Evolutionary conservation across 495 filamentous ascomycete species (phyloP).

Genomic region (Tuber aestivum): DNA sequence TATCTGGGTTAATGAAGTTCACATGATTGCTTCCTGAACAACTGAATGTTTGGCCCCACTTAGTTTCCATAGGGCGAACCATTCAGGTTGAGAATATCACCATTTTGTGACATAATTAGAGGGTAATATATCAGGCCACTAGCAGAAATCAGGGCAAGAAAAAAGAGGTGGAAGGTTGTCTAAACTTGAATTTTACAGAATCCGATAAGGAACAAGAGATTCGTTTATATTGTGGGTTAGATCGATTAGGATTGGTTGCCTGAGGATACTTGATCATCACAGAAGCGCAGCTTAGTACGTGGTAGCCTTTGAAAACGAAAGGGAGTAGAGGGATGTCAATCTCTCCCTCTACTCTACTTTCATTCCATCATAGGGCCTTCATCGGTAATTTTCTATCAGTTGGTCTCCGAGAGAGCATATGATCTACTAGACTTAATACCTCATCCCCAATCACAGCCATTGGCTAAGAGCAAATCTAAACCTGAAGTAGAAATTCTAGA

Average conservation of each 20-base stretch:
- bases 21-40: neutral
- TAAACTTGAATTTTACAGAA: neutral
- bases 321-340: no score
- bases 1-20: neutral
- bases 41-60: neutral
- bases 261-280: no score
- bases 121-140: neutral
- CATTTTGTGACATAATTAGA: neutral
- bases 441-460: no score
- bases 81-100: neutral
- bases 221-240: neutral
- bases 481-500: no score
- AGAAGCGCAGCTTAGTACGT: no score
- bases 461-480: no score
- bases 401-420: no score
- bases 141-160: neutral
- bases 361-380: no score
- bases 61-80: neutral
- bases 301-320: no score
- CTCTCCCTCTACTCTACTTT: no score
- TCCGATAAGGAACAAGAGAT: neutral
- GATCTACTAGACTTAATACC: no score
- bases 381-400: no score
- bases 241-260: neutral
- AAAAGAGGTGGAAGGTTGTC: neutral